Evolutionary conservation across 805 yeast genomes (phyloP).

Genomic region (Candida sithepensis): DNA sequence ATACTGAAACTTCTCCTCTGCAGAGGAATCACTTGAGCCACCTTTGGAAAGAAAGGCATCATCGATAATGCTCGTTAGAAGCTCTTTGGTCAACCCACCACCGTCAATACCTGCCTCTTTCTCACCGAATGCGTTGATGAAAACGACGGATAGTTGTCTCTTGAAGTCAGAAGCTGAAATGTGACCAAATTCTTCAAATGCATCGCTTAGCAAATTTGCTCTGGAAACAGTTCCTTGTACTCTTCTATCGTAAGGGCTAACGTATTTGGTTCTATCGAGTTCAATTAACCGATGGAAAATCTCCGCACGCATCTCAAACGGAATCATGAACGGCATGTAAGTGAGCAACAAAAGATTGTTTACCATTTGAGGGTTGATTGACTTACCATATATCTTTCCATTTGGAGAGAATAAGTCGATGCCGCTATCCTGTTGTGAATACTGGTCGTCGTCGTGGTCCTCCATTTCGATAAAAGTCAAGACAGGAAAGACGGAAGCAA

Average conservation of each 20-base stretch:
- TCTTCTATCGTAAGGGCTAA: constrained; percentile 21
- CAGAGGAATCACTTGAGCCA: constrained; percentile 13
- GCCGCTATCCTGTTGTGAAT: constrained; percentile 1
- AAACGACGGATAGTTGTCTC: constrained; percentile 55
- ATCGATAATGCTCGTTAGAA: constrained; percentile 65
- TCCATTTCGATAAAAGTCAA: constrained; percentile 15
- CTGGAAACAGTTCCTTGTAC: constrained; percentile 59
- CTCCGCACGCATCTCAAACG: constrained; percentile 70
- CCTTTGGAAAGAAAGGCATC: constrained; percentile 55
- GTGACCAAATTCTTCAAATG: constrained; percentile 54
- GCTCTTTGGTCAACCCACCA: constrained; percentile 93
- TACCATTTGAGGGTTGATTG: constrained; percentile 13
- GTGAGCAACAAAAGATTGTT: constrained; percentile 51
- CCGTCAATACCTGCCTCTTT: constrained; percentile 92
- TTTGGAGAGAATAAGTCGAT: constrained; percentile 10
- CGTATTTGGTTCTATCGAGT: constrained; percentile 39
- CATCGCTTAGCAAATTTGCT: constrained; percentile 70
- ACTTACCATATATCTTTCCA: constrained; percentile 13
- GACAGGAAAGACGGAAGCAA: constrained; percentile 17
- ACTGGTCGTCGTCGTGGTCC: constrained; percentile 12
- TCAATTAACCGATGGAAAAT: constrained; percentile 64
- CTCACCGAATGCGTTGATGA: constrained; percentile 67
- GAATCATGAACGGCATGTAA: constrained; percentile 73
- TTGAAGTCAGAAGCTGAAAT: constrained; percentile 54
- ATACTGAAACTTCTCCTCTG: constrained; percentile 27